phyloP scores from a whole-genome alignment of 495 filamentous ascomycete species.

The Trichoderma asperelloides region DNA sequence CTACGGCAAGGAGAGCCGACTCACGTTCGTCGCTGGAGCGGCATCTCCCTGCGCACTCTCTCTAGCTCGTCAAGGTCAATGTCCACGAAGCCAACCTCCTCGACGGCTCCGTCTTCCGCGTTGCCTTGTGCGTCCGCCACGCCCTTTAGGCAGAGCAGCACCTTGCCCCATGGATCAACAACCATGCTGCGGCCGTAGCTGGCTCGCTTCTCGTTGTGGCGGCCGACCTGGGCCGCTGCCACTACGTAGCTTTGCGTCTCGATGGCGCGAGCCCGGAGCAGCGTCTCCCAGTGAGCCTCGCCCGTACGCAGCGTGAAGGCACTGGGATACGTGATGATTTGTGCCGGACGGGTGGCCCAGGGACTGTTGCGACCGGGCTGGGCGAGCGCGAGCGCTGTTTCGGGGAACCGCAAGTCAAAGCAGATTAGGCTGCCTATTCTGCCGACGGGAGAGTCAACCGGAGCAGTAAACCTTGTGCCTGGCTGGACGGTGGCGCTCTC shows the following conservation, averaged over 20 bases:
- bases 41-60: constrained; percentile 51
- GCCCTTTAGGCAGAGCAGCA: constrained; percentile 55
- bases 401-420: constrained; percentile 87
- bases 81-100: constrained; percentile 37
- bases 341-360: constrained; percentile 37
- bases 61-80: constrained; percentile 38
- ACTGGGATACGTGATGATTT: constrained; percentile 78
- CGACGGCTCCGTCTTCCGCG: constrained; percentile 32
- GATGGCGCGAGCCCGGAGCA: constrained; percentile 75
- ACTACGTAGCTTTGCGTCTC: constrained; percentile 85
- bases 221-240: constrained; percentile 76
- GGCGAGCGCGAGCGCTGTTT: constrained; percentile 58
- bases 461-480: constrained; percentile 37
- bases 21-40: constrained; percentile 47
- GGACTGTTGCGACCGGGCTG: constrained; percentile 29
- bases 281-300: constrained; percentile 70
- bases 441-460: constrained; percentile 65
- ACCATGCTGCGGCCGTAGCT: constrained; percentile 90
- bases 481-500: constrained; percentile 28
- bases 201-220: constrained; percentile 66
- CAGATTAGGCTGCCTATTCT: constrained; percentile 74
- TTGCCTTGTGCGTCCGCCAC: constrained; percentile 33
- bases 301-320: constrained; percentile 90
- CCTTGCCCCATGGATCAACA: constrained; percentile 77
- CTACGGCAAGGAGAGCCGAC: constrained; percentile 13